These are phyloP conservation scores for Kickxella alabastrina DNA, from an alignment of 192 early-diverging fungal species.

Conservation along the genomic window DNA sequence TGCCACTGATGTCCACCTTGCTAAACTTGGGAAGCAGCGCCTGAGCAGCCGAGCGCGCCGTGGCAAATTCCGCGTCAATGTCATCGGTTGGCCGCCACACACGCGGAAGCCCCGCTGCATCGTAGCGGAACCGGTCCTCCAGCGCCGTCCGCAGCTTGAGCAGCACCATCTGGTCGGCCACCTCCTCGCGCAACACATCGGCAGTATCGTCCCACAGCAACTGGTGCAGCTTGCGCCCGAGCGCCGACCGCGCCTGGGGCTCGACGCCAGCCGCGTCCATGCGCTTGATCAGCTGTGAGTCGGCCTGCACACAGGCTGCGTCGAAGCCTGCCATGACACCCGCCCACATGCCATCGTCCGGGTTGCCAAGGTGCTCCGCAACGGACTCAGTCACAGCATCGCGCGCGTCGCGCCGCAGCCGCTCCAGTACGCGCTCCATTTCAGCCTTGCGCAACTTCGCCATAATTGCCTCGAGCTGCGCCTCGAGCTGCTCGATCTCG, in stretches of 20 bases:
- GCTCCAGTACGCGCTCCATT: conserved; percentile 28
- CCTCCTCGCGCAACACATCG: conserved; percentile 74
- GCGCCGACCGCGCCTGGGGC: conserved; percentile 44
- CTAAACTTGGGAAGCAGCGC: conserved; percentile 66
- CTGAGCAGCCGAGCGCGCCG: conserved; percentile 65
- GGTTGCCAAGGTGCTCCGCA: conserved; percentile 65
- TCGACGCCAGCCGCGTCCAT: conserved; percentile 19
- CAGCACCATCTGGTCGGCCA: conserved; percentile 77
- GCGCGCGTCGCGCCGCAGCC: conserved; percentile 21
- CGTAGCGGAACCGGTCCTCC: conserved; percentile 92
- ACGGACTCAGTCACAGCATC: conserved; percentile 68
- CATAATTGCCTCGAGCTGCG: conserved; percentile 21
- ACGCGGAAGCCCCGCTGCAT: conserved; percentile 84
- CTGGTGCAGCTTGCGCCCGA: conserved; percentile 57
- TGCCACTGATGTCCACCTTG: conserved; percentile 59
- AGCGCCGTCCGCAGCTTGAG: conserved; percentile 75
- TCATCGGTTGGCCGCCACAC: conserved; percentile 96
- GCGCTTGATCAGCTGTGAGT: conserved; percentile 36
- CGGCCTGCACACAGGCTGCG: conserved; percentile 54
- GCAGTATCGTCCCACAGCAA: conserved; percentile 70
- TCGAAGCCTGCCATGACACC: conserved; percentile 61
- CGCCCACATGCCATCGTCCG: conserved; percentile 66
- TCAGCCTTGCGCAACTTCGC: conserved; percentile 37
- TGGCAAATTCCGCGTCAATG: conserved; percentile 82
- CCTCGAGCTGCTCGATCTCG: conserved; percentile 23